A percentile compares a stretch with the other conserved stretches of the same genome.
phyloP scores from a whole-genome alignment of 768 basidiomycete genomes.

The Floccularia luteovirens region DNA sequence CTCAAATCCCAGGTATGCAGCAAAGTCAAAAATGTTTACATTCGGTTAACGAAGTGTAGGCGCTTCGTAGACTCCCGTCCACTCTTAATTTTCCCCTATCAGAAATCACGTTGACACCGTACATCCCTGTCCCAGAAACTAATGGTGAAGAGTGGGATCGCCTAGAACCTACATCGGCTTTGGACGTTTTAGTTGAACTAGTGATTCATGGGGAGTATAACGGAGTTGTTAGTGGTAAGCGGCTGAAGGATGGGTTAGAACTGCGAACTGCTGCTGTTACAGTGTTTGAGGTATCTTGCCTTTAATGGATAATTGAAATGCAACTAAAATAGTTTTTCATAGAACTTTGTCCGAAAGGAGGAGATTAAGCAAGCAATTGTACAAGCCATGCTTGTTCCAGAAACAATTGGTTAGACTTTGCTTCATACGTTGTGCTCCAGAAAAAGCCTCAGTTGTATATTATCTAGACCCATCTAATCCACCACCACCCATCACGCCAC shows the following conservation, averaged over 20 bases:
- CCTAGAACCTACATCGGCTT: constrained; percentile 69
- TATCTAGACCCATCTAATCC: constrained; percentile 25
- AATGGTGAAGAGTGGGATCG: constrained; percentile 93
- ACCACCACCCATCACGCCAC: constrained; percentile 49
- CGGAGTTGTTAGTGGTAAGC: constrained; percentile 49
- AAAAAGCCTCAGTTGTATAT: constrained; percentile 1
- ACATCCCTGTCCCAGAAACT: constrained; percentile 73
- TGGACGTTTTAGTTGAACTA: constrained; percentile 77
- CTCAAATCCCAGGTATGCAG: constrained; percentile 76
- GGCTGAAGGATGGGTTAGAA: constrained; percentile 61
- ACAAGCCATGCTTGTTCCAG: constrained; percentile 62
- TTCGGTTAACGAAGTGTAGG: constrained; percentile 15
- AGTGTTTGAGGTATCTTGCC: constrained; percentile 70
- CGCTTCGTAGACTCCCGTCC: constrained; percentile 37
- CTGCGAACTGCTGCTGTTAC: constrained; percentile 69
- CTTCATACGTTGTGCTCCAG: constrained; percentile 1
- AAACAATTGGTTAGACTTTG: constrained; percentile 31
- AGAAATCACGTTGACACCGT: constrained; percentile 60
- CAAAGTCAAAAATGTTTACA: background rate
- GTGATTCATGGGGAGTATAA: constrained; percentile 86
- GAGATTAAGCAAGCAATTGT: constrained; percentile 64
- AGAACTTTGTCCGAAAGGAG: constrained; percentile 76
- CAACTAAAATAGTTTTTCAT: constrained; percentile 5
- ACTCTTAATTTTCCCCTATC: constrained; percentile 56
- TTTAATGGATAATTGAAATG: background rate